These are phyloP conservation scores for Euphorbia lathyris DNA, from an alignment of 345 rosid species.

Conservation along the genomic window DNA sequence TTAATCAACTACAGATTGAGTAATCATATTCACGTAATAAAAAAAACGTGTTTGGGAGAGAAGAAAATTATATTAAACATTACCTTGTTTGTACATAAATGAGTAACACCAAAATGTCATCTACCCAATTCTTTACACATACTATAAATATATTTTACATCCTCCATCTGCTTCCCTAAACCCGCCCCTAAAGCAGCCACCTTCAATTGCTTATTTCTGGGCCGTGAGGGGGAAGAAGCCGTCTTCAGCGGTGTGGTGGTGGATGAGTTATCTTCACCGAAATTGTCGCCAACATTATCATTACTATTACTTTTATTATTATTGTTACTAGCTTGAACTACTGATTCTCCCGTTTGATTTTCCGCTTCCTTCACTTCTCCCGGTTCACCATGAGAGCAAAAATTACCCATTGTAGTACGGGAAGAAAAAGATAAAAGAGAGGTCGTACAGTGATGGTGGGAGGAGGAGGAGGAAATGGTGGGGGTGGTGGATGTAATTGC, in stretches of 20 bases:
- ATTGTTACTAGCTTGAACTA: not conserved
- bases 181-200: constrained; percentile 62
- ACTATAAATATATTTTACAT: constrained; percentile 53
- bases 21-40: no score
- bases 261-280: constrained; percentile 22
- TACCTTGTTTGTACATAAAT: constrained; percentile 68
- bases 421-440: not conserved
- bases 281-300: constrained; percentile 5
- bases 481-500: not conserved
- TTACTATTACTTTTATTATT: not conserved
- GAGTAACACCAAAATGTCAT: constrained; percentile 88
- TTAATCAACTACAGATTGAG: no score
- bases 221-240: constrained; percentile 19
- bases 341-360: constrained; percentile 26
- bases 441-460: not conserved
- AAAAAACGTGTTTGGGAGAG: no score
- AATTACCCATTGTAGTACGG: constrained; percentile 58
- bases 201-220: constrained; percentile 21
- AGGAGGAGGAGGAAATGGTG: not conserved
- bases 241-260: constrained; percentile 17
- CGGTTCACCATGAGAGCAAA: constrained; percentile 57
- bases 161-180: constrained; percentile 90
- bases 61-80: no score
- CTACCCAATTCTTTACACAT: constrained; percentile 86
- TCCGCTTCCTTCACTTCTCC: constrained; percentile 20